These are phyloP conservation scores for Clonostachys solani DNA, from an alignment of 2,329 filamentous ascomycete genomes.

Conservation along the genomic window DNA sequence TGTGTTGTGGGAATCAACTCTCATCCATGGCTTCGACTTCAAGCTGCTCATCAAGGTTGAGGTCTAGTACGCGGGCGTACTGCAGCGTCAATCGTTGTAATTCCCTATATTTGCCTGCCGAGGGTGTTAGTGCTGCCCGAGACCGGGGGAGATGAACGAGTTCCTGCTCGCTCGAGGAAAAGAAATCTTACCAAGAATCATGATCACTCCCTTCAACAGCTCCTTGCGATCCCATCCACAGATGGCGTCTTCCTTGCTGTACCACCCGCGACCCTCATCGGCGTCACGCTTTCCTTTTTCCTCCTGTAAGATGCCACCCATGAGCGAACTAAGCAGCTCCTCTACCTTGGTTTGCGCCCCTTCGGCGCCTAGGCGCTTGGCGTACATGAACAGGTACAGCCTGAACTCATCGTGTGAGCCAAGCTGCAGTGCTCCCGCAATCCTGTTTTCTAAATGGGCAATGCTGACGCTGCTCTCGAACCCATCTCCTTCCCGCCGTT, in stretches of 20 bases:
- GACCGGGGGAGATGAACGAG: neutral
- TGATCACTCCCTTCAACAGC: conserved; percentile 82
- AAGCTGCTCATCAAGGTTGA: conserved; percentile 42
- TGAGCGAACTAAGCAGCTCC: conserved; percentile 77
- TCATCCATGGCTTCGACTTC: conserved; percentile 38
- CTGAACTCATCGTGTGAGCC: conserved; percentile 89
- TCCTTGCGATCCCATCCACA: conserved; percentile 91
- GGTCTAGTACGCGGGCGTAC: conserved; percentile 78
- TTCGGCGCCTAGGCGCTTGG: conserved; percentile 89
- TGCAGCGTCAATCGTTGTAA: conserved; percentile 92
- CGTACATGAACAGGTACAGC: conserved; percentile 96
- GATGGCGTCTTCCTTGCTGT: conserved; percentile 63
- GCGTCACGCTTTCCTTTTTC: conserved; percentile 33
- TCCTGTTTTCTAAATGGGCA: conserved; percentile 89
- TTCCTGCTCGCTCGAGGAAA: neutral
- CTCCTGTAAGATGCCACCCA: conserved; percentile 67
- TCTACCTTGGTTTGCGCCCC: conserved; percentile 85
- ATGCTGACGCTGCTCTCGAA: conserved; percentile 91
- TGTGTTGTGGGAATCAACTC: no score
- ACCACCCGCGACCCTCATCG: conserved; percentile 58
- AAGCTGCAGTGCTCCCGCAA: conserved; percentile 82
- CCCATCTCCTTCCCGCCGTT: conserved; percentile 84
- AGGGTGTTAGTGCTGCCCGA: neutral
- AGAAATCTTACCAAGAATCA: conserved; percentile 75
- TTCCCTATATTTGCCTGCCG: conserved; percentile 85